Percentiles rank a stretch among this genome's conserved stretches.
These are phyloP conservation scores for Verbascum thapsus DNA, from an alignment of 257 asterid species.

Conservation along the genomic window DNA sequence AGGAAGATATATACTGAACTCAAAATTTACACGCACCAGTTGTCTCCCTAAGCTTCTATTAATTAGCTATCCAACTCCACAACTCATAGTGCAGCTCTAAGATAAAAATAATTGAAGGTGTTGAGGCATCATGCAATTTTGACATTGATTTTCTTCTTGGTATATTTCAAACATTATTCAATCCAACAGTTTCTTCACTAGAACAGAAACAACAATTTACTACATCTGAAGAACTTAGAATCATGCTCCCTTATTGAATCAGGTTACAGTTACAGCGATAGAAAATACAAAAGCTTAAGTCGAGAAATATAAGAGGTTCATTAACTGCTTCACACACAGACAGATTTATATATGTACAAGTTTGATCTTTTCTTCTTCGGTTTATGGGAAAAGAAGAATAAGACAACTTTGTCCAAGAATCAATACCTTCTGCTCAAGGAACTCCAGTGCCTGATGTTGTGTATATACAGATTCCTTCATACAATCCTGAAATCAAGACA, in stretches of 20 bases:
- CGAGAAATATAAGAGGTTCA: slow-evolving; percentile 5
- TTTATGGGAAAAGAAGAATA: slow-evolving; percentile 14
- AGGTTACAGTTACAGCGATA: not conserved
- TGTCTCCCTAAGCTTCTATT: not conserved
- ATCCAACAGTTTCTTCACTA: slow-evolving; percentile 8
- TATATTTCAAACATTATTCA: slow-evolving; percentile 16
- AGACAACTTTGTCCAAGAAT: slow-evolving; percentile 1
- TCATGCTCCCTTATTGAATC: not conserved
- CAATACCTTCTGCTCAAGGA: slow-evolving; percentile 76
- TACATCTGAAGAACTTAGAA: slow-evolving; percentile 16
- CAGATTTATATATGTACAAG: not conserved
- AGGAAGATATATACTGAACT: not conserved
- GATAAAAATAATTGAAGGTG: not conserved
- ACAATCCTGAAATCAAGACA: slow-evolving; percentile 72
- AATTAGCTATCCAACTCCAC: slow-evolving; percentile 3
- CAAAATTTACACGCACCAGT: not conserved
- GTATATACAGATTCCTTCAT: slow-evolving; percentile 61
- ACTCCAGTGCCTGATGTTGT: slow-evolving; percentile 73
- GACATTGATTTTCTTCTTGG: slow-evolving; percentile 20
- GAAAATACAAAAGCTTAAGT: not conserved
- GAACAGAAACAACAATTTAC: slow-evolving; percentile 1
- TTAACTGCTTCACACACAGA: not conserved
- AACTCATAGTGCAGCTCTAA: slow-evolving; percentile 3
- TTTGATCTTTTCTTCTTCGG: slow-evolving; percentile 3
- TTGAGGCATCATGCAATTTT: not conserved